phyloP scores from a whole-genome alignment of 305 asterid species.

The Ajuga reptans region DNA sequence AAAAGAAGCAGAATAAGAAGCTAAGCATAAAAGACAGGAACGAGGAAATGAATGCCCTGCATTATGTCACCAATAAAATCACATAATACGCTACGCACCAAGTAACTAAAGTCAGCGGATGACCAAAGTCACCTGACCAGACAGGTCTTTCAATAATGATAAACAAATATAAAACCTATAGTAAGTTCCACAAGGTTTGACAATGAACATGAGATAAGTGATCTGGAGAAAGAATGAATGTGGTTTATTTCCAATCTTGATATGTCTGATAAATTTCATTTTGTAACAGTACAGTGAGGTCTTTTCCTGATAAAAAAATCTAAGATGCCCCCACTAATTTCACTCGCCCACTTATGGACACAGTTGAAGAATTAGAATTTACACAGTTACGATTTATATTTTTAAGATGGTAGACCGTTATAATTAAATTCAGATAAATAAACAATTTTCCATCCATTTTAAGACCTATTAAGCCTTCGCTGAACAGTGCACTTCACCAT shows the following conservation, averaged over 20 bases:
- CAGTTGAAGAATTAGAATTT: not conserved
- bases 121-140: not conserved
- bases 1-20: not conserved
- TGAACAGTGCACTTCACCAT: not conserved
- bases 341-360: not conserved
- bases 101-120: not conserved
- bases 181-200: too few species aligned
- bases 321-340: not conserved
- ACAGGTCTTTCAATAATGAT: not conserved
- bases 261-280: not conserved
- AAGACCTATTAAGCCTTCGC: not conserved
- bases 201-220: not conserved
- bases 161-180: too few species aligned
- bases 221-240: not conserved
- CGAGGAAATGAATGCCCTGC: not conserved
- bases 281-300: not conserved
- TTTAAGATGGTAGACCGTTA: too few species aligned
- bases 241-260: not conserved
- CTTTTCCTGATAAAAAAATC: not conserved
- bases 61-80: not conserved
- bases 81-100: not conserved
- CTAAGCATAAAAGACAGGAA: not conserved
- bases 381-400: not conserved
- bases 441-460: not conserved
- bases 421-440: not conserved